phyloP scores from a whole-genome alignment of 495 filamentous ascomycete species.

The Talaromyces liani region DNA sequence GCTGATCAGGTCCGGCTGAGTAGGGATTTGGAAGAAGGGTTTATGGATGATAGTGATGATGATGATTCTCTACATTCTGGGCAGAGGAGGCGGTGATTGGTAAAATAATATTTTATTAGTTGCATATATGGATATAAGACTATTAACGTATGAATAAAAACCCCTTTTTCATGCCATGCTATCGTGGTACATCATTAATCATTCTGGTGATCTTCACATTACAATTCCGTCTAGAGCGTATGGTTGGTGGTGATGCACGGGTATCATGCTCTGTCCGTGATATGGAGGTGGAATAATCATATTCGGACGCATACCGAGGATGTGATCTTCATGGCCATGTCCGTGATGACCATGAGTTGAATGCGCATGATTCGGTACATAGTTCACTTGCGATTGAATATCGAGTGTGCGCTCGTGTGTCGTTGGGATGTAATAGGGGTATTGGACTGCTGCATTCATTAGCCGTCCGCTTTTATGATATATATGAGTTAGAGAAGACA shows the following conservation, averaged over 20 bases:
- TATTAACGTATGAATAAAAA: neutral
- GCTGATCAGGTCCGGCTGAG: conserved; percentile 55
- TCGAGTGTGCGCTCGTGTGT: neutral
- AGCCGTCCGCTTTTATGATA: neutral
- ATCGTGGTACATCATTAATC: neutral
- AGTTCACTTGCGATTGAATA: neutral
- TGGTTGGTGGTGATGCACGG: neutral
- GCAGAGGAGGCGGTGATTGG: neutral
- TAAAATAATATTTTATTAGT: conserved; percentile 4
- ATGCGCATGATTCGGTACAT: neutral
- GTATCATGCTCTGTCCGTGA: neutral
- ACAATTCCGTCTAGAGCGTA: neutral
- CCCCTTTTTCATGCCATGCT: neutral
- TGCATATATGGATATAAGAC: neutral
- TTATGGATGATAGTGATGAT: conserved; percentile 79
- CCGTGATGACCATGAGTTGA: neutral
- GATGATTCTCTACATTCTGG: conserved; percentile 19
- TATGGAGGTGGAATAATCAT: neutral
- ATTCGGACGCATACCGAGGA: neutral
- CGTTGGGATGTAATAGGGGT: neutral
- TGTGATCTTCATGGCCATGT: neutral
- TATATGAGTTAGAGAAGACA: neutral
- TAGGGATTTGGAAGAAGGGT: conserved; percentile 77
- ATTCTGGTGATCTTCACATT: neutral
- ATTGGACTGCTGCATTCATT: neutral